phyloP scores from a whole-genome alignment of 305 asterid genomes.

The Fraxinus sp. region DNA sequence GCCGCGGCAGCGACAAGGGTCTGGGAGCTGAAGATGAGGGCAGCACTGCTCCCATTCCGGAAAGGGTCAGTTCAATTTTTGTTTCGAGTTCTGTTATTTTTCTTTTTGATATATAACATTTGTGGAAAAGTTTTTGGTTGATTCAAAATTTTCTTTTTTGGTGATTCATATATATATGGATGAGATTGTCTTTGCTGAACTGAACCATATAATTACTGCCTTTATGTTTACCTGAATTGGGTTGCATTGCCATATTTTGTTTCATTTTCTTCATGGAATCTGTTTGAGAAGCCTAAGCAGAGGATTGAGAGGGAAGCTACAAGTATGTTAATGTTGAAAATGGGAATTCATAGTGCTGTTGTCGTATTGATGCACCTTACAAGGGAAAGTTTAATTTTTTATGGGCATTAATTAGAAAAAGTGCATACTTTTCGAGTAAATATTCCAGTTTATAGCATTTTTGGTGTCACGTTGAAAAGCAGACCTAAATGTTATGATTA shows the following conservation, averaged over 20 bases:
- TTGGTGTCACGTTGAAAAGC: neutral
- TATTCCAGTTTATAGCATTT: neutral
- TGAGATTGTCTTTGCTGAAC: neutral
- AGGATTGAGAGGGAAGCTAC: conserved; percentile 12
- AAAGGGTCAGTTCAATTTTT: conserved; percentile 43
- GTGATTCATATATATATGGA: neutral
- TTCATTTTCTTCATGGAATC: neutral
- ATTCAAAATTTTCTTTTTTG: neutral
- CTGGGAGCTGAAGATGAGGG: conserved; percentile 64
- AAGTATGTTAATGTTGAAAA: conserved; percentile 2
- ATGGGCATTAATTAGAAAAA: conserved; percentile 3
- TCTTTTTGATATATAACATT: neutral
- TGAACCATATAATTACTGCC: neutral
- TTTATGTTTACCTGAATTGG: neutral
- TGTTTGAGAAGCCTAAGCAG: neutral
- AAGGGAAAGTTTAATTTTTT: neutral
- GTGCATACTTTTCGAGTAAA: neutral
- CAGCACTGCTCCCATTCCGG: conserved; percentile 66
- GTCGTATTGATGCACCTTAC: neutral
- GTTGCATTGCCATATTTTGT: neutral
- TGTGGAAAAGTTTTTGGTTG: neutral
- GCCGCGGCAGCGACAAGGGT: conserved; percentile 57
- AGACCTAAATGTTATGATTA: conserved; percentile 1
- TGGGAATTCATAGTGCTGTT: neutral
- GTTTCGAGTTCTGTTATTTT: neutral